Percentiles rank a stretch among this genome's conserved stretches.
These are phyloP conservation scores for Blastobotrys malaysiensis DNA, from an alignment of 1,139 yeast species.

Conservation along the genomic window DNA sequence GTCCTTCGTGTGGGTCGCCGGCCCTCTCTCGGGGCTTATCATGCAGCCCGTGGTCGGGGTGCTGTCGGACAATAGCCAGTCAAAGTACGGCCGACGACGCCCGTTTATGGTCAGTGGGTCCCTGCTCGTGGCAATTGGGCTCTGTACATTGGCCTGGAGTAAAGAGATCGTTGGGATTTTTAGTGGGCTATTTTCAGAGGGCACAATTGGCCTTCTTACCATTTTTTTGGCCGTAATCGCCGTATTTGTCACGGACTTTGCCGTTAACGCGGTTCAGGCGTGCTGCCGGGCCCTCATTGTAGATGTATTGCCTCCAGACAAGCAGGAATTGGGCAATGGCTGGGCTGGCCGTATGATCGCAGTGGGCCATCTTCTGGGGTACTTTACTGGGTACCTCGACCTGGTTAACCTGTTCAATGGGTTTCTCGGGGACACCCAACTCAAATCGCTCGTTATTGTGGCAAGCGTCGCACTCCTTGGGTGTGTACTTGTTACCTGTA, in stretches of 20 bases:
- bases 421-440: slow-evolving; percentile 44
- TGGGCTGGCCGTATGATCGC: slow-evolving; percentile 72
- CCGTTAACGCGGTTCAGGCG: slow-evolving; percentile 55
- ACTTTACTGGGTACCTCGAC: slow-evolving; percentile 42
- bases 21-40: slow-evolving; percentile 54
- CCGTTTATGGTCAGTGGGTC: slow-evolving; percentile 54
- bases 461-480: slow-evolving; percentile 40
- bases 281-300: slow-evolving; percentile 56
- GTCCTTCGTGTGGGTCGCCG: slow-evolving; percentile 58
- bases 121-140: slow-evolving; percentile 40
- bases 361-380: slow-evolving; percentile 50
- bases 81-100: slow-evolving; percentile 45
- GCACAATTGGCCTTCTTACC: slow-evolving; percentile 8
- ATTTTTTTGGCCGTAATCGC: slow-evolving; percentile 46
- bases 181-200: slow-evolving; percentile 7
- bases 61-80: slow-evolving; percentile 45
- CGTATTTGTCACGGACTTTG: slow-evolving; percentile 49
- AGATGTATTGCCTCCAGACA: slow-evolving; percentile 48
- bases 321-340: slow-evolving; percentile 57
- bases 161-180: slow-evolving; percentile 30
- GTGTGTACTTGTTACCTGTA: slow-evolving; percentile 40
- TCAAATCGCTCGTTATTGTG: slow-evolving; percentile 44
- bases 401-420: slow-evolving; percentile 37
- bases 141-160: slow-evolving; percentile 46
- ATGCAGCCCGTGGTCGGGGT: slow-evolving; percentile 59